phyloP scores from a whole-genome alignment of 805 yeast genomes.

The Tetrapisispora taiwanensis region DNA sequence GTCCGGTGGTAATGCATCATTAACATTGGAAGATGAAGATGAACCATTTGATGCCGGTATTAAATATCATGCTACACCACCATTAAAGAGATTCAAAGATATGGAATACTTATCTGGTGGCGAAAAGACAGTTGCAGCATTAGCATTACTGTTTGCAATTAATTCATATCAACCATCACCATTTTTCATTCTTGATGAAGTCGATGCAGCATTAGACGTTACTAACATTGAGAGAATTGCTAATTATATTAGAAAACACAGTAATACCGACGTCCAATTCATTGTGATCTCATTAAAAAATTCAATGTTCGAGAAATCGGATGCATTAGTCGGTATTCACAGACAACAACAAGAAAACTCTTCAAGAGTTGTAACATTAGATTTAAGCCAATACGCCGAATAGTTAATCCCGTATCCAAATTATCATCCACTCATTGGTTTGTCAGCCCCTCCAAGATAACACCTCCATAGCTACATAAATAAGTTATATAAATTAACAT shows the following conservation, averaged over 20 bases:
- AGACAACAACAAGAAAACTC: constrained; percentile 67
- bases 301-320: constrained; percentile 77
- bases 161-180: constrained; percentile 91
- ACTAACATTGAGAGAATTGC: constrained; percentile 81
- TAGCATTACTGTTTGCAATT: constrained; percentile 82
- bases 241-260: constrained; percentile 65
- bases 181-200: constrained; percentile 90
- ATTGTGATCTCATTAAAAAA: constrained; percentile 89
- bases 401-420: constrained; percentile 1
- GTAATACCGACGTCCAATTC: constrained; percentile 75
- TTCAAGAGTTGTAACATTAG: constrained; percentile 64
- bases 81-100: constrained; percentile 83
- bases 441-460: too few relatives aligned
- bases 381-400: constrained; percentile 52
- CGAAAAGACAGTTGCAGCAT: constrained; percentile 91
- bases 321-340: constrained; percentile 86
- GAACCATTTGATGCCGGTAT: constrained; percentile 81
- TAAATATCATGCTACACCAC: constrained; percentile 92
- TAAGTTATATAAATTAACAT: background rate
- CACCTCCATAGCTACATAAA: background rate
- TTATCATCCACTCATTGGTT: too few relatives aligned
- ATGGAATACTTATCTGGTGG: constrained; percentile 94
- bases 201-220: constrained; percentile 95
- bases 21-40: constrained; percentile 78
- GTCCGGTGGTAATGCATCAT: constrained; percentile 86